Base-by-base conservation (phyloP, 164 flowering plant species). In the Piper longum region DNA sequence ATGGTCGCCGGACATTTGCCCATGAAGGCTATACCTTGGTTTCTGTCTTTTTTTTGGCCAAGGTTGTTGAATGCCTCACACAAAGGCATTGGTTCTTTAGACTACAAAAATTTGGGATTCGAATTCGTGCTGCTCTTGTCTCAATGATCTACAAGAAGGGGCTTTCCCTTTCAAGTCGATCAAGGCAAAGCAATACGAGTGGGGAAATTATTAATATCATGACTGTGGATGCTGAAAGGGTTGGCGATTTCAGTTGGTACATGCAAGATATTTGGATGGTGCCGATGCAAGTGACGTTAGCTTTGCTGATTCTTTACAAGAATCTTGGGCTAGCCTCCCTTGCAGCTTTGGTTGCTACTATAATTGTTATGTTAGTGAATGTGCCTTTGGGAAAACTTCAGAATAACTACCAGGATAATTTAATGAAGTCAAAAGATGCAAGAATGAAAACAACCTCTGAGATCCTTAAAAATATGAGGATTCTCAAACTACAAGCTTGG, bases 401-500 rank as follows among this genome's bases (percentile, higher is more conserved):
- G 57, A 77, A 84, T 80, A 72, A 73, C 19, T 81, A 67, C 60
- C 88, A 84, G 60, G 76, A 64, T 1, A 77, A 80, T 64, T 56
- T 88, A 3, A 88, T 88, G 96, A 72, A 75, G 54, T 74, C 90
- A 1, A 88, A 88, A 72, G 96, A 88, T 66, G 60, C 56, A 41
- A 75, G 96, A 70, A 88, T 86, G 92, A 85, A 79, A 70, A 77
- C 79, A 8, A 88, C 87, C 0, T 76, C 91, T 14, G 96, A 84
- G 71, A 72, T 80, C 11, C 72, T 86, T 55, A 78, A 83, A 75
- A 86, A 84, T 75, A 86, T 88, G 96, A 86, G 87, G 59, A 82
- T 88, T 64, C 84, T 88, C 67, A 88, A 88, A 72, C 83, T 88
- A 61, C 91, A 86, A 60, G 89, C 77, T 8, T 88, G 96, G 91